Base-by-base conservation (phyloP, 805 yeast species). In the Candida andamanensis region DNA sequence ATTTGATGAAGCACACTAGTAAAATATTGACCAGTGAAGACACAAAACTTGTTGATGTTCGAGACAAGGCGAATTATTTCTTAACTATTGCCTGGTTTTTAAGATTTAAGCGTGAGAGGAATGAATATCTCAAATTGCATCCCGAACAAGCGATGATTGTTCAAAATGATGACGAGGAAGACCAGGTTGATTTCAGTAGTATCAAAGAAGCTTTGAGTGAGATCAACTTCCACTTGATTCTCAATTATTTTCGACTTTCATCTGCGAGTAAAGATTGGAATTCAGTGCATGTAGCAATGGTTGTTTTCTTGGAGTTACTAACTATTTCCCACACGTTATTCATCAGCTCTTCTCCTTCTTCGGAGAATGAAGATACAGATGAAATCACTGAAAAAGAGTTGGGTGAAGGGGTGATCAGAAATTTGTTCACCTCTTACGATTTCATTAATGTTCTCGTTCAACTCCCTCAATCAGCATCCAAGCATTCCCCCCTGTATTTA, bases 1-100 rank as follows among this genome's bases (percentile, higher is more conserved):
- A 76, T 12, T 54, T 87, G 17, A 60, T 85, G 30, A 62, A 55
- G 28, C 63, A 74, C 17, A 58, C 81, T 9, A 67, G 83, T 7
- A 51, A 51, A 63, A 58, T 46, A 56, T 63, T 37, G 52, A 44
- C 57, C 7, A 47, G 52, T 10, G 52, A 56, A 14, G 63, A 62
- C 26, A 48, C 60, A 13, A 44, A 47, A 2, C 37, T 42, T 3
- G 39, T 57, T n/a, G 65, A 62, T 37, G 54, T 51, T 11, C 56
- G 58, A 28, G 67, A 63, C 29, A 56, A 53, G 26, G 68, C 72
- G 1, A 45, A 50, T 27, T 87, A 71, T 48, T 69, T 83, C 25
- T 64, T 73, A 36, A 60, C 84, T 5, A 58, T 72, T 5, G 67
- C 85, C 1, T 90, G 97, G 96, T 80, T 86, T 44, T 60, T 86